Conservation (phyloP, 2,329 filamentous ascomycete genomes). For the Gnomoniopsis smithogilvyi region DNA sequence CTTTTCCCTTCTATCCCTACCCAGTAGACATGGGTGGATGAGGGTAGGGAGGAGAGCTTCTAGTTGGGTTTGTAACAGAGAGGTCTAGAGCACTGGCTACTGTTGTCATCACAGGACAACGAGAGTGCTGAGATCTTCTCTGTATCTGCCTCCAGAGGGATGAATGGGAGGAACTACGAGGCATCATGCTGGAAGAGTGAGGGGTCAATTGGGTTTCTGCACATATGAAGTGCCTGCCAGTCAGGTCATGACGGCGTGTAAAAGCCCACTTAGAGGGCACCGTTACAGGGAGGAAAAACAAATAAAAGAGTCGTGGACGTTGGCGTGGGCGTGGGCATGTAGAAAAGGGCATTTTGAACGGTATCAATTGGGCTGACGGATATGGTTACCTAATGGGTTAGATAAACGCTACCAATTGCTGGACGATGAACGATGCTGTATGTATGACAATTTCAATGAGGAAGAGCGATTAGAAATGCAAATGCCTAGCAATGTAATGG, state of each 20-base stretch:
- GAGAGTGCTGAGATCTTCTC: not conserved
- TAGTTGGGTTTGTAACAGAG: not conserved
- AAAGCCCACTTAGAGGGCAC: not conserved
- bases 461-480: not conserved
- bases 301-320: too few species aligned
- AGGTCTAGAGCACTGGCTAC: not conserved
- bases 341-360: too few species aligned
- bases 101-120: not conserved
- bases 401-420: not conserved
- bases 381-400: not conserved
- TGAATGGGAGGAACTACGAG: too few species aligned
- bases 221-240: too few species aligned
- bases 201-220: too few species aligned
- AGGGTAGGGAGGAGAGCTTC: not conserved
- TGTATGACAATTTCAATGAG: not conserved
- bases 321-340: not conserved
- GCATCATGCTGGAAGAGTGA: not conserved
- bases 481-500: not conserved
- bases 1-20: constrained; percentile 28
- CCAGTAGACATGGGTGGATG: constrained; percentile 20
- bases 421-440: not conserved
- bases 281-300: not conserved
- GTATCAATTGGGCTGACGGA: too few species aligned
- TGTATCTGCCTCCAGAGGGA: not conserved
- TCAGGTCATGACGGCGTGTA: not conserved